Base-by-base conservation (phyloP, 192 early-diverging fungal species). In the Coemansia pectinata region DNA sequence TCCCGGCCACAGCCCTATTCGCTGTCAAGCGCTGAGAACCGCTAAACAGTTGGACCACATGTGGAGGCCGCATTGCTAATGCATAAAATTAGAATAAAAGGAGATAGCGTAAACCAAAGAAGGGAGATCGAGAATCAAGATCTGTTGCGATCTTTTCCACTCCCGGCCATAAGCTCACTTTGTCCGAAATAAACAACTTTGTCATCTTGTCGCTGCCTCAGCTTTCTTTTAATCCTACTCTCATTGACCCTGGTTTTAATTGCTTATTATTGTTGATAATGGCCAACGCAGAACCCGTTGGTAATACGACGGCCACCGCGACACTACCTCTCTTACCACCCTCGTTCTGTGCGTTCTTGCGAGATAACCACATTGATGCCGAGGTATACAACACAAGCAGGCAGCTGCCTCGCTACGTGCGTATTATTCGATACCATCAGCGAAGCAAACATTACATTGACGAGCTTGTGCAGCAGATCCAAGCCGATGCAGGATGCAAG, bases 391-490 rank as follows among this genome's bases (percentile, higher is more conserved):
- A 80, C 4, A 76, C 86, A 38, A 70, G 74, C 15, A 65, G 81
- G 34, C 25, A 53, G n/a, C 74, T 94, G 3, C 93, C 92, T 5
- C 87, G 94, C 34, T 96, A 91, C 81, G 85, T 95, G 41, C 88
- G 94, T 5, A 76, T 92, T 40, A 11, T 76, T n/a, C 72, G 44
- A 15, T 47, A 70, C 63, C 10, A 36, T 19, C 38, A 67, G 53
- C 90, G 89, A 52, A 81, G 79, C 17, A 48, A n/a, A 0, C 11
- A 36, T 7, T 66, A 77, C 53, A 63, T 67, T 58, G 69, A 27
- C 50, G 63, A 21, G 55, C 63, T 67, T 47, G 80, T 65, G 39
- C 47, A 82, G 40, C 75, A 85, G 19, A 72, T 88, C 38, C 72
- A 72, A 48, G 23, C 45, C 17, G 78, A 91, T 55, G 74, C 89